Percentiles rank a stretch among this genome's conserved stretches.
Conservation (phyloP, 306 rosid species). For the Gastrolobium bilobum region DNA sequence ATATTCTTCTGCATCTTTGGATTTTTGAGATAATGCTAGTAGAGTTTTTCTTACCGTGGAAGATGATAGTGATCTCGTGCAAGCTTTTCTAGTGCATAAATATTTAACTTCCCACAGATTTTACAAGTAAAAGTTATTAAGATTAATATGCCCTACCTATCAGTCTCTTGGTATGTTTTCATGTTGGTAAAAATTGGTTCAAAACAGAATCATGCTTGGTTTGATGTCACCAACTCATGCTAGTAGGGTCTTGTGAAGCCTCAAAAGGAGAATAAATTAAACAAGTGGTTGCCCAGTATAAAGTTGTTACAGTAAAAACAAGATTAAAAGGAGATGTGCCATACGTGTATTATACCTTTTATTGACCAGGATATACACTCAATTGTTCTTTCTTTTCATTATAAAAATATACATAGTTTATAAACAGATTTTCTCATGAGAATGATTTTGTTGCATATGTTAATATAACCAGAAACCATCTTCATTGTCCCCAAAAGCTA, state of each 20-base stretch:
- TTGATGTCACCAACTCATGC: conserved; percentile 37
- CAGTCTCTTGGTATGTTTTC: conserved; percentile 16
- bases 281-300: conserved; percentile 29
- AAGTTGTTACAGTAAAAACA: conserved; percentile 21
- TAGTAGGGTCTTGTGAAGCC: conserved; percentile 5
- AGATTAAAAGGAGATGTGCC: conserved; percentile 22
- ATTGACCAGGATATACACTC: conserved; percentile 51
- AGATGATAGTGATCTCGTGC: neutral
- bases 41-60: neutral
- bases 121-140: conserved; percentile 21
- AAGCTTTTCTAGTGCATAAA: conserved; percentile 20
- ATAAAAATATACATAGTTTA: conserved; percentile 62
- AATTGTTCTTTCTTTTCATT: conserved; percentile 45
- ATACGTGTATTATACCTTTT: conserved; percentile 37
- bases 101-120: neutral
- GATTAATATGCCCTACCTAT: conserved; percentile 36
- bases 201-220: conserved; percentile 38
- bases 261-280: conserved; percentile 13
- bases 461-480: conserved; percentile 33
- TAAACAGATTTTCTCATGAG: conserved; percentile 48
- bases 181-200: conserved; percentile 43
- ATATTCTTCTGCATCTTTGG: conserved; percentile 10
- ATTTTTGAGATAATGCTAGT: neutral
- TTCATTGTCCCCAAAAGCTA: conserved; percentile 45
- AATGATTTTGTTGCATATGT: conserved; percentile 36